phyloP scores from a whole-genome alignment of 148 eudicot species.

The Fagopyrum esculentum region DNA sequence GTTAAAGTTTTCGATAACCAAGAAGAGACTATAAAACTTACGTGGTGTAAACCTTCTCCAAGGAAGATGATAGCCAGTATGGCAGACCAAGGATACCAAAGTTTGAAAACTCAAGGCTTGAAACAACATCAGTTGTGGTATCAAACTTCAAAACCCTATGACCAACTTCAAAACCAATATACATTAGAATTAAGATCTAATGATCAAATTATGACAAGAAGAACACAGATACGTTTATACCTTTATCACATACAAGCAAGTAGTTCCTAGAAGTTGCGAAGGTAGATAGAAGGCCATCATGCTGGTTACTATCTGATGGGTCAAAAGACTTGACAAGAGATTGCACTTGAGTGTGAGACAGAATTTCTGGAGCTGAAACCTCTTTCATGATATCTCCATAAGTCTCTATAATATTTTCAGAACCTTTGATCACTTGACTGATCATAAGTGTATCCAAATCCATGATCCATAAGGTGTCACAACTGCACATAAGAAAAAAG shows the following conservation, averaged over 20 bases:
- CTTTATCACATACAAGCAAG: slow-evolving; percentile 65
- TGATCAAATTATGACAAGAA: slow-evolving; percentile 11
- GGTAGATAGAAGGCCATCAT: slow-evolving; percentile 62
- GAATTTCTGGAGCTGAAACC: slow-evolving; percentile 32
- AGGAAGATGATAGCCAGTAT: slow-evolving; percentile 57
- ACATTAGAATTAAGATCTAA: slow-evolving; percentile 15
- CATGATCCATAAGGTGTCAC: slow-evolving; percentile 71
- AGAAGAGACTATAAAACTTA: slow-evolving; percentile 26
- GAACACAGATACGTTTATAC: slow-evolving; percentile 25
- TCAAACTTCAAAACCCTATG: slow-evolving; percentile 58
- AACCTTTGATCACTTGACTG: slow-evolving; percentile 52
- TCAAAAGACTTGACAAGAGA: slow-evolving; percentile 27
- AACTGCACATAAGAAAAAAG: slow-evolving; percentile 36
- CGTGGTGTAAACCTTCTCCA: slow-evolving; percentile 60
- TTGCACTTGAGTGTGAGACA: slow-evolving; percentile 44
- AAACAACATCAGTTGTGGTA: slow-evolving; percentile 36
- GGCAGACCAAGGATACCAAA: slow-evolving; percentile 73
- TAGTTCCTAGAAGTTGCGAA: slow-evolving; percentile 42
- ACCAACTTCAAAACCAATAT: slow-evolving; percentile 46
- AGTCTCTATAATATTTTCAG: slow-evolving; percentile 47
- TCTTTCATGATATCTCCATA: slow-evolving; percentile 63
- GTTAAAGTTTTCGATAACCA: background rate
- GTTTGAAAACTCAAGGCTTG: slow-evolving; percentile 52
- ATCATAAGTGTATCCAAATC: slow-evolving; percentile 54
- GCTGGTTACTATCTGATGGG: slow-evolving; percentile 35